Evolutionary conservation across 1,284 basidiomycete genomes (phyloP).

Genomic region (Sporisorium graminicola): DNA sequence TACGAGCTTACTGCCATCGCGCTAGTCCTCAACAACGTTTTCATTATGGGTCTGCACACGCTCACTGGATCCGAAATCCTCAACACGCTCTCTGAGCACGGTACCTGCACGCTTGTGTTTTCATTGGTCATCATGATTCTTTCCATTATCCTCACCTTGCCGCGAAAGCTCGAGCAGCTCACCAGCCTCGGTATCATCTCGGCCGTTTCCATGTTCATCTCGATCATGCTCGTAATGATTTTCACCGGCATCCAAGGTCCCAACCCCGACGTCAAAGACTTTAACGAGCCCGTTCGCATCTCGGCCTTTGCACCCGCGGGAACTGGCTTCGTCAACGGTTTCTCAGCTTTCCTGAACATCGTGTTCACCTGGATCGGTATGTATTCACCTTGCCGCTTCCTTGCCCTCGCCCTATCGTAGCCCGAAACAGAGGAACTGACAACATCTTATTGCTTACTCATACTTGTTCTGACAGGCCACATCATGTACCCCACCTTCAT

Average conservation of each 20-base stretch:
- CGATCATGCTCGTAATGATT: constrained; percentile 58
- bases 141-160: constrained; percentile 57
- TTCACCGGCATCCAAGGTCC: constrained; percentile 56
- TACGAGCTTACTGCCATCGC: constrained; percentile 71
- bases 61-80: constrained; percentile 71
- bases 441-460: neutral
- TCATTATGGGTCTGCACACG: constrained; percentile 61
- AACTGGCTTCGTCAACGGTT: constrained; percentile 75
- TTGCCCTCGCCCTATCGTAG: neutral
- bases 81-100: constrained; percentile 76
- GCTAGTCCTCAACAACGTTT: constrained; percentile 64
- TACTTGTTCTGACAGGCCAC: constrained; percentile 70
- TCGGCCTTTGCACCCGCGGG: constrained; percentile 65
- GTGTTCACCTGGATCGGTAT: constrained; percentile 75
- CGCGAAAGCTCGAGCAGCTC: constrained; percentile 62
- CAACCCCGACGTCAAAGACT: constrained; percentile 41
- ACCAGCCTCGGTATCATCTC: constrained; percentile 60
- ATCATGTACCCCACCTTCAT: constrained; percentile 73
- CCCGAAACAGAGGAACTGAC: neutral
- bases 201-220: constrained; percentile 61
- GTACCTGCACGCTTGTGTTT: constrained; percentile 75
- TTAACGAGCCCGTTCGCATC: constrained; percentile 49
- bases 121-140: constrained; percentile 69
- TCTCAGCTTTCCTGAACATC: constrained; percentile 72
- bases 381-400: constrained; percentile 1